Evolutionary conservation across 2,329 filamentous ascomycete species (phyloP).

Genomic region (Tolypocladium tundrense): DNA sequence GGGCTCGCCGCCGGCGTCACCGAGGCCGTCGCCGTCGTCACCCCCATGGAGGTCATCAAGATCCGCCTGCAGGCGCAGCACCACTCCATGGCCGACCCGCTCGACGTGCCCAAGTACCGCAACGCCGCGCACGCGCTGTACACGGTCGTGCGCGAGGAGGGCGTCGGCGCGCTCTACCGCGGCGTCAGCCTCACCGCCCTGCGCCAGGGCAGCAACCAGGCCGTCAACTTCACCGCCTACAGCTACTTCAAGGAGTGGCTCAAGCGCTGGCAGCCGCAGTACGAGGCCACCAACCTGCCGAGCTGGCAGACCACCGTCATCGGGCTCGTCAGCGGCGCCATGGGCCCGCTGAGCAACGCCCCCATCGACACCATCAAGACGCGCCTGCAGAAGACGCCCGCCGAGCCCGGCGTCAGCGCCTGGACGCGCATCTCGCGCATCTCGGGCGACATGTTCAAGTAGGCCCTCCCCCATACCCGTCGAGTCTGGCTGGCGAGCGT

Average conservation of each 20-base stretch:
- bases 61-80: conserved; percentile 96
- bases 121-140: conserved; percentile 78
- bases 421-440: conserved; percentile 70
- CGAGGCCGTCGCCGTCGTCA: conserved; percentile 92
- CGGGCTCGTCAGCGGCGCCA: conserved; percentile 82
- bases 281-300: conserved; percentile 56
- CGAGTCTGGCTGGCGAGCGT: no score
- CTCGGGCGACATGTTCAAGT: conserved; percentile 75
- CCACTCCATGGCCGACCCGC: conserved; percentile 93
- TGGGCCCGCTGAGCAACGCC: conserved; percentile 92
- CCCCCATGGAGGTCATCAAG: conserved; percentile 98
- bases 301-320: conserved; percentile 86
- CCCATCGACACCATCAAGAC: conserved; percentile 99
- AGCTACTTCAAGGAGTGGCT: conserved; percentile 80
- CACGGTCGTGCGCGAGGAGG: conserved; percentile 88
- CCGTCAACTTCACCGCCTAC: conserved; percentile 98
- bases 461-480: no score
- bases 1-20: conserved; percentile 89
- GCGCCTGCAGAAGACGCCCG: conserved; percentile 80
- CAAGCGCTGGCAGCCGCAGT: conserved; percentile 61
- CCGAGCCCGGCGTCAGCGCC: conserved; percentile 70
- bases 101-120: conserved; percentile 94
- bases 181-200: conserved; percentile 90
- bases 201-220: conserved; percentile 93
- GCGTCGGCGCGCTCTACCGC: conserved; percentile 76